Percentiles rank a stretch among this genome's conserved stretches.
phyloP scores from a whole-genome alignment of 225 moss, liverwort and hornwort genomes.

The Bryum argenteum region DNA sequence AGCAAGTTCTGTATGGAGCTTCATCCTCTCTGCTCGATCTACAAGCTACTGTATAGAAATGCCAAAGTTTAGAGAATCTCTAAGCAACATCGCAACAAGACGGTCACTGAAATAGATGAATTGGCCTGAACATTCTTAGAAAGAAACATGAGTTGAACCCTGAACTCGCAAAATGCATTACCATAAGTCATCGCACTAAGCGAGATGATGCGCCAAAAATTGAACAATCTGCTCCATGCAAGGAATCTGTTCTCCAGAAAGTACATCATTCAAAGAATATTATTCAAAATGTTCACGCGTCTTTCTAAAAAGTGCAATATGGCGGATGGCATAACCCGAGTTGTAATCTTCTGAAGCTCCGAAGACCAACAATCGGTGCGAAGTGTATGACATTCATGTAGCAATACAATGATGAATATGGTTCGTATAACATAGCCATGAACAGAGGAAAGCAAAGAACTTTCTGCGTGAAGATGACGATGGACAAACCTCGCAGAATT shows the following conservation, averaged over 20 bases:
- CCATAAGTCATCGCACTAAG: neutral
- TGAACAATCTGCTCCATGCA: conserved; percentile 57
- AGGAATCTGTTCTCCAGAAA: conserved; percentile 41
- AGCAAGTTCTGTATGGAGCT: conserved; percentile 61
- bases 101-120: neutral
- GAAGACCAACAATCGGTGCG: no score
- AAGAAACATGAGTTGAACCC: neutral
- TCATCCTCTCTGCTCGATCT: conserved; percentile 52
- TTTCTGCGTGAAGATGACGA: no score
- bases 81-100: conserved; percentile 3
- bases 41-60: neutral
- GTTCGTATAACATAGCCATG: no score
- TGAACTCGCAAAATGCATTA: neutral
- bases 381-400: no score
- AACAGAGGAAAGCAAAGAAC: no score
- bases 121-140: neutral
- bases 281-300: conserved; percentile 2
- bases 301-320: no score
- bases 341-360: no score
- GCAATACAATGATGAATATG: no score
- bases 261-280: neutral
- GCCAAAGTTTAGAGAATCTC: conserved; percentile 2
- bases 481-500: no score
- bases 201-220: conserved; percentile 34
- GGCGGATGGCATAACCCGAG: no score